Conservation (phyloP, 331 rosid species). For the Telfairia occidentalis region DNA sequence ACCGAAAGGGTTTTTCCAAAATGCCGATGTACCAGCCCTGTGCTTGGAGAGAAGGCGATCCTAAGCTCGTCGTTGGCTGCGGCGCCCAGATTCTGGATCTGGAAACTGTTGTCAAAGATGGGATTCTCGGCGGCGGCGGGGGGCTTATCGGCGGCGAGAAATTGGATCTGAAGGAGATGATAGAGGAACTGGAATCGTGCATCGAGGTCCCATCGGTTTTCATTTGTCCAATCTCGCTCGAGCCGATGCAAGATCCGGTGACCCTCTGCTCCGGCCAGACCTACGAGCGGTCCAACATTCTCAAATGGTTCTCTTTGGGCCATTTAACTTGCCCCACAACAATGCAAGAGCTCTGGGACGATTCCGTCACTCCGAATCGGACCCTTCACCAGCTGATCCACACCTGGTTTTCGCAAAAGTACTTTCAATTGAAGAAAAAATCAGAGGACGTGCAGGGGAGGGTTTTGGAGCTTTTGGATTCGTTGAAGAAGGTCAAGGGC, state of each 20-base stretch:
- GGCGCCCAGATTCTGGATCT: slow-evolving; percentile 51
- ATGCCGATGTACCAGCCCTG: slow-evolving; percentile 46
- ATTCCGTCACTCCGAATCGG: slow-evolving; percentile 48
- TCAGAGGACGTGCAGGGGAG: slow-evolving; percentile 57
- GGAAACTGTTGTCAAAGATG: slow-evolving; percentile 52
- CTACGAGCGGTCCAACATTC: slow-evolving; percentile 62
- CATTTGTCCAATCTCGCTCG: slow-evolving; percentile 66
- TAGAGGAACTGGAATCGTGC: slow-evolving; percentile 47
- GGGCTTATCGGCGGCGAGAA: slow-evolving; percentile 22
- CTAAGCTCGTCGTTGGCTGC: slow-evolving; percentile 23
- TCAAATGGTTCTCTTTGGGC: slow-evolving; percentile 66
- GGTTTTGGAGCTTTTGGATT: slow-evolving; percentile 40
- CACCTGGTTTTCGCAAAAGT: slow-evolving; percentile 58
- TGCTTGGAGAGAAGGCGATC: slow-evolving; percentile 15
- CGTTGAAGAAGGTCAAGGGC: slow-evolving; percentile 55
- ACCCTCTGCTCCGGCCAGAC: slow-evolving; percentile 86
- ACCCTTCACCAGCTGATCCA: slow-evolving; percentile 51
- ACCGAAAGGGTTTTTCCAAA: slow-evolving; percentile 15
- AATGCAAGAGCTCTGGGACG: slow-evolving; percentile 82
- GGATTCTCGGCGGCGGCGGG: slow-evolving; percentile 39
- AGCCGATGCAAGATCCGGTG: slow-evolving; percentile 76
- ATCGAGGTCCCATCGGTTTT: slow-evolving; percentile 61
- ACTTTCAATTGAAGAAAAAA: slow-evolving; percentile 39
- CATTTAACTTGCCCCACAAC: slow-evolving; percentile 72
- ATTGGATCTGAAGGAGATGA: slow-evolving; percentile 49